phyloP scores from a whole-genome alignment of 306 rosid genomes.

The Crataegus laevigata region DNA sequence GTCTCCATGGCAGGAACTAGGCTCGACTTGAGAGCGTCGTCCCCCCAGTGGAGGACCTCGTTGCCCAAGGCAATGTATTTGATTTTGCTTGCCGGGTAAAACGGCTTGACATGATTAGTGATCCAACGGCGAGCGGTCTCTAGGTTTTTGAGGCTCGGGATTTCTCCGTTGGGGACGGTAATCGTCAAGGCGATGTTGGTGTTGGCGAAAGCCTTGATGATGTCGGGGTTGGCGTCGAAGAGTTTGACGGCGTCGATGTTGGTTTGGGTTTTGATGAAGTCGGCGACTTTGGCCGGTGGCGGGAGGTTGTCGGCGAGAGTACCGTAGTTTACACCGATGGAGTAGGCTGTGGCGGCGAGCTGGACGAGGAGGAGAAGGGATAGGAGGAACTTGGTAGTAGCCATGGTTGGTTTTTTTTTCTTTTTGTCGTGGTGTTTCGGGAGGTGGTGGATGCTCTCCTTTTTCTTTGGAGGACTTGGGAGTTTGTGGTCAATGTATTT shows the following conservation, averaged over 20 bases:
- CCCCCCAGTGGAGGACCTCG: constrained; percentile 68
- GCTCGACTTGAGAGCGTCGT: constrained; percentile 18
- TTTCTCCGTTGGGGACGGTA: constrained; percentile 71
- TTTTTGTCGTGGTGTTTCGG: neutral
- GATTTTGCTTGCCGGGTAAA: constrained; percentile 51
- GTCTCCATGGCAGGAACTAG: constrained; percentile 78
- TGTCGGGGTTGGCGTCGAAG: constrained; percentile 68
- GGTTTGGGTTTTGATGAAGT: constrained; percentile 55
- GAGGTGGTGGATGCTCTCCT: neutral
- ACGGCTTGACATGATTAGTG: constrained; percentile 36
- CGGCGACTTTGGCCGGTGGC: constrained; percentile 46
- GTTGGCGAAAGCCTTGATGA: constrained; percentile 70
- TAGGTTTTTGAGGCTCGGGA: constrained; percentile 15
- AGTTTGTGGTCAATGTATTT: neutral
- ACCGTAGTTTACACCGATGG: constrained; percentile 88
- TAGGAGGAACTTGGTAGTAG: constrained; percentile 1
- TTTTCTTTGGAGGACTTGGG: neutral
- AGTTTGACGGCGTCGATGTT: constrained; percentile 62
- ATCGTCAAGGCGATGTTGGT: constrained; percentile 61
- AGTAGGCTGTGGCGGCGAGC: constrained; percentile 24
- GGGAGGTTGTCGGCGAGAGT: constrained; percentile 76
- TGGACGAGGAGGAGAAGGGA: constrained; percentile 33
- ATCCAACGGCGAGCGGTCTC: constrained; percentile 56
- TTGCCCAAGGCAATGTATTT: constrained; percentile 66
- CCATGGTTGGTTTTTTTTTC: neutral